Evolutionary conservation across 257 asterid species (phyloP).

Genomic region (Solanum bulbocastanum): DNA sequence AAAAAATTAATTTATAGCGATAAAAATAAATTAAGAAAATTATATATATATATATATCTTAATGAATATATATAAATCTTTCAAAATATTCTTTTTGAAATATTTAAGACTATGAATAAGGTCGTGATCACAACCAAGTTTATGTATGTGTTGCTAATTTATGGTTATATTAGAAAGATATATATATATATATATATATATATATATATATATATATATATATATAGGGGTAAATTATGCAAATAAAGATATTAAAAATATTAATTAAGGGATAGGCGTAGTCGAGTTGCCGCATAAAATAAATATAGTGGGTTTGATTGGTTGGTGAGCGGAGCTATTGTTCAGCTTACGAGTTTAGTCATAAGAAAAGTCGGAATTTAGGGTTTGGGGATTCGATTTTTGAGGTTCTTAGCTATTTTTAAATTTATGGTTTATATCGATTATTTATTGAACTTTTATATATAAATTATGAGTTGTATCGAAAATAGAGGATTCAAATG

Average conservation of each 20-base stretch:
- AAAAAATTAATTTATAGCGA: background rate
- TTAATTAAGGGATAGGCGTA: background rate
- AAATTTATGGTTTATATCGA: rapidly evolving
- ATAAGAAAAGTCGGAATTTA: background rate
- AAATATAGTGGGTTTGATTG: background rate
- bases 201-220: background rate
- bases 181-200: background rate
- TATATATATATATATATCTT: background rate
- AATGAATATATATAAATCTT: background rate
- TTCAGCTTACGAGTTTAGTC: background rate
- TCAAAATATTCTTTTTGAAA: background rate
- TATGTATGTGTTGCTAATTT: background rate
- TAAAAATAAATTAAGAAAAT: background rate
- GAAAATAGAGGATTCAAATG: background rate
- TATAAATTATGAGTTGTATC: background rate
- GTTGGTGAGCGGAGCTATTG: background rate
- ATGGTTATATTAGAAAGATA: background rate
- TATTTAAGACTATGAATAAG: background rate
- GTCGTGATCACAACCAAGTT: background rate
- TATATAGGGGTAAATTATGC: background rate
- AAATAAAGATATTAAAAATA: background rate
- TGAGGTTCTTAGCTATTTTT: background rate
- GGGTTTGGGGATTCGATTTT: background rate
- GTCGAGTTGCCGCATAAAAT: conserved; percentile 15
- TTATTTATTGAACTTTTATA: too few species aligned